Conservation (phyloP, 2,329 filamentous ascomycete species). For the Sporothrix schenckii region DNA sequence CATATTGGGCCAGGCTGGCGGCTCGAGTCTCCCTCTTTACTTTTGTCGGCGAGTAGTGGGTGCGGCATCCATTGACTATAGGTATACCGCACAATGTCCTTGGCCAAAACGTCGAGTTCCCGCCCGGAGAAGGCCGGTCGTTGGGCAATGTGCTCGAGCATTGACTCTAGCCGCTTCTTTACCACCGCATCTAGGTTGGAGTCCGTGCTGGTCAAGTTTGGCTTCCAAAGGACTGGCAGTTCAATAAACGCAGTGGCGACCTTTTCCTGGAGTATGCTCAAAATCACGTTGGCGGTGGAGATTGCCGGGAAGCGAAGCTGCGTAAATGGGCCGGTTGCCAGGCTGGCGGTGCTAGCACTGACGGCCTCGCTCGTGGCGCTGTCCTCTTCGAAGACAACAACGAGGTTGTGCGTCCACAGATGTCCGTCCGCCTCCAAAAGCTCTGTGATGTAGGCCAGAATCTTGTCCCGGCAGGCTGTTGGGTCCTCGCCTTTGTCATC, state of each 20-base stretch:
- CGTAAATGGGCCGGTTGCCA: background rate
- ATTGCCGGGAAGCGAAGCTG: slow-evolving; percentile 1
- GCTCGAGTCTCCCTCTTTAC: background rate
- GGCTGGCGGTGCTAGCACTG: background rate
- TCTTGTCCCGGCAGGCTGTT: background rate
- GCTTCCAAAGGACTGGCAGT: no score
- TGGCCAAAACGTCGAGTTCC: background rate
- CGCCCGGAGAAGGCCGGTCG: background rate
- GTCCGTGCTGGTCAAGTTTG: background rate
- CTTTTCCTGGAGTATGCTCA: background rate
- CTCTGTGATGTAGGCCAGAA: background rate
- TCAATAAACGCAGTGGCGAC: background rate
- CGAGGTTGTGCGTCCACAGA: background rate
- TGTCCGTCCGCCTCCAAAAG: background rate
- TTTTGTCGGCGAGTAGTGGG: background rate
- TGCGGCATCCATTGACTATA: background rate
- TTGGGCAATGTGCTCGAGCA: background rate
- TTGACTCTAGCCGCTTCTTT: background rate
- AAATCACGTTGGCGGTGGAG: background rate
- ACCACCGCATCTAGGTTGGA: background rate
- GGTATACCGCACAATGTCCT: background rate
- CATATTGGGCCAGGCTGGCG: background rate
- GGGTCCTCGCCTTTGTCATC: background rate
- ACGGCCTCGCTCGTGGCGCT: background rate
- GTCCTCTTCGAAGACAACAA: slow-evolving; percentile 19